A percentile compares a stretch with the other conserved stretches of the same genome.
These are phyloP conservation scores for Diaporthe destruens DNA, from an alignment of 2,329 filamentous ascomycete genomes.

Conservation along the genomic window DNA sequence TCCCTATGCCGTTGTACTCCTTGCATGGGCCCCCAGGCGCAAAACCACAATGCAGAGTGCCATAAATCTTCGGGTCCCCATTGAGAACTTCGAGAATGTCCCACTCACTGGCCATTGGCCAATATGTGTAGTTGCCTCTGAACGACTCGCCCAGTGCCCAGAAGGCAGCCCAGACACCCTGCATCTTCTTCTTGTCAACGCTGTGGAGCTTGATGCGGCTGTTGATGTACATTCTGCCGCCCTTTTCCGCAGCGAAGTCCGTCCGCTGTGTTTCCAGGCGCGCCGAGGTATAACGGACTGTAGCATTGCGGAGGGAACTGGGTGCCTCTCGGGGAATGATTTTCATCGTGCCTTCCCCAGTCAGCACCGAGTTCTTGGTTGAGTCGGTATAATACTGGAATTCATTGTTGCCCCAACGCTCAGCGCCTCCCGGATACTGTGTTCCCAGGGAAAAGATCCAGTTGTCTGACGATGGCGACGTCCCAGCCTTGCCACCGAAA, in stretches of 20 bases:
- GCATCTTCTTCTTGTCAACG: conserved; percentile 4
- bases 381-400: conserved; percentile 17
- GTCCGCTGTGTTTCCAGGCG: conserved; percentile 1
- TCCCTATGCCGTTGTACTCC: not conserved
- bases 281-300: not conserved
- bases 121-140: conserved; percentile 10
- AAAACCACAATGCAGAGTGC: not conserved
- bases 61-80: conserved; percentile 1
- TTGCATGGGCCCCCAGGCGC: not conserved
- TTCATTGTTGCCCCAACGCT: conserved; percentile 11
- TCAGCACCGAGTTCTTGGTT: conserved; percentile 3
- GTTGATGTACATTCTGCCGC: conserved; percentile 6
- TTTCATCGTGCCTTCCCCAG: conserved; percentile 2
- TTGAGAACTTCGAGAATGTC: conserved; percentile 17
- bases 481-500: not conserved
- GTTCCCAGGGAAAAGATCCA: conserved; percentile 12
- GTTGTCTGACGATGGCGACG: not conserved
- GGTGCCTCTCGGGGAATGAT: conserved; percentile 19
- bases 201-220: conserved; percentile 20
- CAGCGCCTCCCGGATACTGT: conserved; percentile 3
- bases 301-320: conserved; percentile 1
- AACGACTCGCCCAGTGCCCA: conserved; percentile 10
- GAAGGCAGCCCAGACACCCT: conserved; percentile 15
- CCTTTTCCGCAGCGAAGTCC: not conserved
- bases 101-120: conserved; percentile 15